phyloP scores from a whole-genome alignment of 352 stramenopile genomes.

The Pythium volutum region DNA sequence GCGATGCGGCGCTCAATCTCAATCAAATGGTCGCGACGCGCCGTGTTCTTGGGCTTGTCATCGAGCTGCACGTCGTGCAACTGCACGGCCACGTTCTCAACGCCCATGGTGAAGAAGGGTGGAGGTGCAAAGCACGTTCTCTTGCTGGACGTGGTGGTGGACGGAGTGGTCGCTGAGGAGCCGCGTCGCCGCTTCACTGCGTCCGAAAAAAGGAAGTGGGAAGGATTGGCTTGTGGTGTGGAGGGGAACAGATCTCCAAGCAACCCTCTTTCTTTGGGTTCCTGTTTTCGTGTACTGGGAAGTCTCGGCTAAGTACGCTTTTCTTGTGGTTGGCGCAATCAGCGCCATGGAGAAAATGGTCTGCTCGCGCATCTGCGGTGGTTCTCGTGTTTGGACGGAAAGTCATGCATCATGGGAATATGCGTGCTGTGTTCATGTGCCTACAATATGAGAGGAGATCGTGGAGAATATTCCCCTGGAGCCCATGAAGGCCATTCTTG shows the following conservation, averaged over 20 bases:
- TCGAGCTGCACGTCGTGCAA: conserved; percentile 81
- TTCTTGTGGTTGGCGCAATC: conserved; percentile 28
- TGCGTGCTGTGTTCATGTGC: background rate
- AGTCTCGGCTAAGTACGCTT: conserved; percentile 15
- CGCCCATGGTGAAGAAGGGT: conserved; percentile 16
- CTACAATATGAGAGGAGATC: background rate
- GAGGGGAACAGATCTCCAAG: background rate
- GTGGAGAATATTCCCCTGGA: background rate
- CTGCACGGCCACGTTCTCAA: conserved; percentile 72
- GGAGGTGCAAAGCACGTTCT: background rate
- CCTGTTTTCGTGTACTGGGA: conserved; percentile 4
- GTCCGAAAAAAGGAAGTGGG: background rate
- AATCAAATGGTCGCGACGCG: conserved; percentile 87
- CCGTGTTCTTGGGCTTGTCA: conserved; percentile 61
- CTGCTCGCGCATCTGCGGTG: too few relatives aligned
- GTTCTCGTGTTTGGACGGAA: too few relatives aligned
- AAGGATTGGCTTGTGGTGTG: conserved; percentile 18
- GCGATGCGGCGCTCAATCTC: conserved; percentile 92
- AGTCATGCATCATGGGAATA: background rate
- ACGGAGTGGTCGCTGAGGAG: background rate
- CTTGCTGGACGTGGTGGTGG: conserved; percentile 2
- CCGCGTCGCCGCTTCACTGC: conserved; percentile 26
- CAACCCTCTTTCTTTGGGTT: background rate
- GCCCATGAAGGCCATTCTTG: background rate
- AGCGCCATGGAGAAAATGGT: background rate